Evolutionary conservation across 495 filamentous ascomycete genomes (phyloP), one percentile per base, ranked within the genome.

Genomic region (Aspergillus mulundensis): DNA sequence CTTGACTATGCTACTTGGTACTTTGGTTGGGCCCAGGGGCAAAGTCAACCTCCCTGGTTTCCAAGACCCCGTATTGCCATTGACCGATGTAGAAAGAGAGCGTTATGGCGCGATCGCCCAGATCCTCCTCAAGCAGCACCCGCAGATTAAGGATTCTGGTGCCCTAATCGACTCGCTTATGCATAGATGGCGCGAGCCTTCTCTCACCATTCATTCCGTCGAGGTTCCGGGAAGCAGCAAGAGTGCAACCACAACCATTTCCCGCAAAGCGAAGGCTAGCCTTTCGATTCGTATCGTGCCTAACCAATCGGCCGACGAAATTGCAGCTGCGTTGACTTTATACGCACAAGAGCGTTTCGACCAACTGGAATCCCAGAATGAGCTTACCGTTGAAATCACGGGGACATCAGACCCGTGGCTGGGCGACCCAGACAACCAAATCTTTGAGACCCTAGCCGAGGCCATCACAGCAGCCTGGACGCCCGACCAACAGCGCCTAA

Each of bases 371-470:
- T 88, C 88, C 6, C 83, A 87, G 48, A 97, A 98, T 59, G 81
- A 81, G 24, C 81, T 97, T 40, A 87, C 82, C 1, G 83, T 98
- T 21, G 82, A 83, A 24, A 91, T 97, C 58, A 90, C 94, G 43
- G 91, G 95, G 58, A 87, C 90, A 67, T 93, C 94, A 1, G 94
- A 98, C 64, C 89, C 94, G 15, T 98, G 94, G 94, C 82, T 98
- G 0, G 94, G 94, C 2, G 91, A 96, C 54, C 91, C 88, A 14
- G 83, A 87, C 28, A 97, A 95, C 58, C 83, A 92, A 61, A 90
- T 96, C 60, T 98, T 96, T 64, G 82, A 84, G 36, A 95, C 90
- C 0, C 81, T 97, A 1, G 90, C 96, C 60, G 80, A 87, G 54
- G 95, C 93, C 0, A 85, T 97, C 45, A 85, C 90, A 69, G 78